A percentile compares a stretch with the other conserved stretches of the same genome.
Evolutionary conservation across 176 grass and related monocot species (phyloP).

Genomic region (Secale cereale): DNA sequence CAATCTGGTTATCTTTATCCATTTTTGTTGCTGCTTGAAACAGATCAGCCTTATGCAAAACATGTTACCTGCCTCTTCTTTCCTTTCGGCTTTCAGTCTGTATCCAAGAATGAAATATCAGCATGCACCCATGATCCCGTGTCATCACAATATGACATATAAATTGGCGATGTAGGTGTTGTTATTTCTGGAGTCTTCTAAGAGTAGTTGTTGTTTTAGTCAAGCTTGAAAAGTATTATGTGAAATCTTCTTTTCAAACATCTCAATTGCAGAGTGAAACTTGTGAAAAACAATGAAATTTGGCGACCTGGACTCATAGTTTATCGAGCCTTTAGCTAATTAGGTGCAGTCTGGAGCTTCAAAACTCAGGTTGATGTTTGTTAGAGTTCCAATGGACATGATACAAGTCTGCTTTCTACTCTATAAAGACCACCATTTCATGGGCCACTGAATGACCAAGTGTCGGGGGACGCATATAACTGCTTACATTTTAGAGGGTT

Average conservation of each 20-base stretch:
- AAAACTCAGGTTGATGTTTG: not conserved
- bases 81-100: no score
- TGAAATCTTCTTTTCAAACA: not conserved
- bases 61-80: not conserved
- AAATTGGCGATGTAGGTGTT: not conserved
- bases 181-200: not conserved
- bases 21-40: not conserved
- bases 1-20: not conserved
- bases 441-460: not conserved
- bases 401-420: not conserved
- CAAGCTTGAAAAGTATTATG: not conserved
- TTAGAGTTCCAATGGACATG: not conserved
- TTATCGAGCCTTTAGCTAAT: not conserved
- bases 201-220: not conserved
- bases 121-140: not conserved
- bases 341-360: not conserved
- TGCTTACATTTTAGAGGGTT: not conserved
- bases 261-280: not conserved
- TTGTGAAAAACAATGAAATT: not conserved
- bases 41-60: not conserved
- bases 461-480: not conserved
- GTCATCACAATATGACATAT: not conserved
- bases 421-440: not conserved
- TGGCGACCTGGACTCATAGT: not conserved
- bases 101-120: not conserved